Base-by-base conservation (phyloP, 2,329 filamentous ascomycete genomes). In the Colletotrichum zoysiae region DNA sequence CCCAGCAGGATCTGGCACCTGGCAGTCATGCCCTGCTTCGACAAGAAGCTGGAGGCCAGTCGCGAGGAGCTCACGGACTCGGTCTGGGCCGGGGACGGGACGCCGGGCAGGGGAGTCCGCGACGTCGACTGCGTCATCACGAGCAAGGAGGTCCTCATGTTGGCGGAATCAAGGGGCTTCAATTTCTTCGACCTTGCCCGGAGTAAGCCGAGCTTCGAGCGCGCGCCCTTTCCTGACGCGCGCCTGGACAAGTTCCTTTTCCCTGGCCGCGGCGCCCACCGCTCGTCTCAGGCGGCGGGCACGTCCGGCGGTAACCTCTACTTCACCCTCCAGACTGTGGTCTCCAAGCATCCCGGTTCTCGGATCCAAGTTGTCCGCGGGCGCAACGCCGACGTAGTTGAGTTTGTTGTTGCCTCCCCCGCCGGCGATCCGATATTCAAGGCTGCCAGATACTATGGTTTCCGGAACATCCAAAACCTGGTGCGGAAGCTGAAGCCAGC, bases 61-160 rank as follows among this genome's bases (percentile, higher is more conserved):
- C 91, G 96, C 65, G 92, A 95, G 80, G 96, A 99, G 81, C 88
- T 99, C 50, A 98, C 95, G 0, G 93, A 95, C 78, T 84, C 88
- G 8, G 89, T 90, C 20, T 98, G 95, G 95, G 84, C 81, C 65
- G 85, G 81, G 51, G 83, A 83, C 64, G 85, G 82, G 18, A 79
- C 78, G 59, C 84, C 87, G 1, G 85, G 83, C 1, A 82, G 84
- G 60, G 89, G 89, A 1, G 88, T 96, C 35, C 89, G 96, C 68
- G 96, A 99, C 78, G 95, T 98, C 59, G 96, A 99, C 83, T 98
- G 95, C 81, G 96, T 99, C 56, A 98, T 99, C 80, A 99, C 96
- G 18, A 95, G 94, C 76, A 95, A 96, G 76, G 96, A 99, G 83
- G 87, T 99, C 30, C 86, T 99, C 48, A 96, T 96, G 86, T 88